Base-by-base conservation (phyloP, 2,329 filamentous ascomycete species). In the Colletotrichum eleusines region DNA sequence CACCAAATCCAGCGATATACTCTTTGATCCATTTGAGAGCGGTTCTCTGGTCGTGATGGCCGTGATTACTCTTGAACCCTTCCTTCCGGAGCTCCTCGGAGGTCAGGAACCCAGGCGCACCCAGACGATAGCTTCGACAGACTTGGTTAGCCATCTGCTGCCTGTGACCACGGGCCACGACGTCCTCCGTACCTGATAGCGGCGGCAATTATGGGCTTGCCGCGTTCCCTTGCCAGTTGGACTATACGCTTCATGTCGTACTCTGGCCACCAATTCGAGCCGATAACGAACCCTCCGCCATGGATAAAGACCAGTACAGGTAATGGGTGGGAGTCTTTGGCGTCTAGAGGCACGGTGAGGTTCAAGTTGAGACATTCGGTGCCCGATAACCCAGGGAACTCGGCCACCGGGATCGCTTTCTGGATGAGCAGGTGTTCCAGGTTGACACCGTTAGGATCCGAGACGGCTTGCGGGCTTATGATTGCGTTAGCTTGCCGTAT, bases 251-350 rank as follows among this genome's bases (percentile, higher is more conserved):
- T 77, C 26, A 83, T 76, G 71, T 88, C 83, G 72, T 85, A 87
- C 46, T 88, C 84, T 0, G 86, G 86, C 80, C 85, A 88, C 53
- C 81, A 86, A 51, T 82, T 85, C 4, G 84, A 84, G 3, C 86
- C 87, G 3, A 84, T 79, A 3, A 78, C 76, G 59, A 86, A 84
- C 0, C 84, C 86, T 14, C 87, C 86, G 0, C 87, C 87, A 69
- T 88, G 86, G 5, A 89, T 81, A 72, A 86, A 87, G 1, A 86
- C 80, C 48, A 87, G 79, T 0, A 88, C 85, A 0, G 86, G 87
- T 2, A 88, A 7, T 80, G 81, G 16, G 77, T 76, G 5, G 65
- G 0, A 42, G 60, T 12, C 55, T 75, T 66, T n/a, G 46, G 53
- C 16, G 67, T 72, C 9, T 7, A 23, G 18, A 8, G 86, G 86